Conservation (phyloP, 2,329 filamentous ascomycete genomes). For the Nigrospora osmanthi region DNA sequence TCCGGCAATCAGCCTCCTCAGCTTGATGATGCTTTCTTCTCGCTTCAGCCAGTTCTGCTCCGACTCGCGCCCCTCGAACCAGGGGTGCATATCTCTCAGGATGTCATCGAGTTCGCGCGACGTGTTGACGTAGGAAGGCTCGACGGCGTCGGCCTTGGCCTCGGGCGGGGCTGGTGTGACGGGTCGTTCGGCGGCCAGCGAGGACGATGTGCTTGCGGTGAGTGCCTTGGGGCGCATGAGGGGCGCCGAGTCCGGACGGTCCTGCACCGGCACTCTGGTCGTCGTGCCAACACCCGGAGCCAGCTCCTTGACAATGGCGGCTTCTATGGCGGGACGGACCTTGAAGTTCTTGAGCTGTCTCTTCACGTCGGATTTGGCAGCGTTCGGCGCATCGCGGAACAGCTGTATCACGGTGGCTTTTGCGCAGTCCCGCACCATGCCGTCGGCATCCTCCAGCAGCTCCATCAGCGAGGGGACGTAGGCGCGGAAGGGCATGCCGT, state of each 20-base stretch:
- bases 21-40: constrained; percentile 70
- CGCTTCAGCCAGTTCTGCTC: constrained; percentile 87
- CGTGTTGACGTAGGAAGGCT: constrained; percentile 78
- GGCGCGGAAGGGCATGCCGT: constrained; percentile 69
- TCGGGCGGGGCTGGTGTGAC: constrained; percentile 54
- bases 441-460: constrained; percentile 83
- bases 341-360: constrained; percentile 77
- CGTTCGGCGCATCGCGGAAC: constrained; percentile 63
- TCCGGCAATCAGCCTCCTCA: constrained; percentile 73
- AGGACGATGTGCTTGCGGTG: constrained; percentile 44
- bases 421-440: constrained; percentile 75
- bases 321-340: constrained; percentile 78
- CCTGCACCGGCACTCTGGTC: constrained; percentile 22
- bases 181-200: constrained; percentile 40
- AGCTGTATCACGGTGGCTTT: constrained; percentile 80
- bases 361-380: constrained; percentile 83
- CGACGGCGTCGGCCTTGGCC: constrained; percentile 58
- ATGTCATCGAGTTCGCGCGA: constrained; percentile 82
- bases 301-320: constrained; percentile 71
- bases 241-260: constrained; percentile 32
- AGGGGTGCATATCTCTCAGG: constrained; percentile 69
- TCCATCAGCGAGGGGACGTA: constrained; percentile 82
- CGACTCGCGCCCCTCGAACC: constrained; percentile 81
- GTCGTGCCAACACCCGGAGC: constrained; percentile 36
- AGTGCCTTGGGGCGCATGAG: constrained; percentile 23